Evolutionary conservation across 805 yeast species (phyloP).

Genomic region (Saturnispora sekii): DNA sequence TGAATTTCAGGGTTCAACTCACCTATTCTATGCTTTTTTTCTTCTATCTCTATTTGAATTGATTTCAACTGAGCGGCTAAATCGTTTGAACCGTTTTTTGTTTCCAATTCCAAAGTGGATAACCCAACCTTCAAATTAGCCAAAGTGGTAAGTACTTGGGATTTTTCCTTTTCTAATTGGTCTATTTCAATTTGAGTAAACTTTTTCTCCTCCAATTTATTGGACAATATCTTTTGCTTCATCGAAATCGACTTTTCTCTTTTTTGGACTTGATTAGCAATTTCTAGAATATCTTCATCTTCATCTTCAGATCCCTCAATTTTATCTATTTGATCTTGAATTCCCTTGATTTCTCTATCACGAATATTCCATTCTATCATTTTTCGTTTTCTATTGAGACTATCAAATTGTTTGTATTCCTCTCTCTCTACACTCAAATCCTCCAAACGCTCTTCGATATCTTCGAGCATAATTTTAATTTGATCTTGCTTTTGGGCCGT

Average conservation of each 20-base stretch:
- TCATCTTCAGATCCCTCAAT: conserved; percentile 49
- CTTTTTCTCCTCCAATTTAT: conserved; percentile 39
- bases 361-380: conserved; percentile 64
- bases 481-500: conserved; percentile 61
- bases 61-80: neutral
- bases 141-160: conserved; percentile 32
- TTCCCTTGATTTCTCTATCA: conserved; percentile 63
- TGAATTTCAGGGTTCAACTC: conserved; percentile 29
- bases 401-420: conserved; percentile 63
- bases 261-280: conserved; percentile 44
- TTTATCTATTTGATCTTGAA: conserved; percentile 49
- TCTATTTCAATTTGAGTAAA: conserved; percentile 44
- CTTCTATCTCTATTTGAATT: neutral
- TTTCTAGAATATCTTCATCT: conserved; percentile 42
- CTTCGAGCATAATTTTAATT: conserved; percentile 62
- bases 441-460: conserved; percentile 58
- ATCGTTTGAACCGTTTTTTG: conserved; percentile 13
- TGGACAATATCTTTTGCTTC: conserved; percentile 36
- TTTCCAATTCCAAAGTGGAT: conserved; percentile 32
- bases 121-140: conserved; percentile 36
- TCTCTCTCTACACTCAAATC: conserved; percentile 76
- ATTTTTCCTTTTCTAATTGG: conserved; percentile 30
- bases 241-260: conserved; percentile 45
- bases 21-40: neutral
- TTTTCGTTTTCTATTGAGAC: conserved; percentile 56